Base-by-base conservation (phyloP, 2,329 filamentous ascomycete species). In the Colletotrichum tropicale region DNA sequence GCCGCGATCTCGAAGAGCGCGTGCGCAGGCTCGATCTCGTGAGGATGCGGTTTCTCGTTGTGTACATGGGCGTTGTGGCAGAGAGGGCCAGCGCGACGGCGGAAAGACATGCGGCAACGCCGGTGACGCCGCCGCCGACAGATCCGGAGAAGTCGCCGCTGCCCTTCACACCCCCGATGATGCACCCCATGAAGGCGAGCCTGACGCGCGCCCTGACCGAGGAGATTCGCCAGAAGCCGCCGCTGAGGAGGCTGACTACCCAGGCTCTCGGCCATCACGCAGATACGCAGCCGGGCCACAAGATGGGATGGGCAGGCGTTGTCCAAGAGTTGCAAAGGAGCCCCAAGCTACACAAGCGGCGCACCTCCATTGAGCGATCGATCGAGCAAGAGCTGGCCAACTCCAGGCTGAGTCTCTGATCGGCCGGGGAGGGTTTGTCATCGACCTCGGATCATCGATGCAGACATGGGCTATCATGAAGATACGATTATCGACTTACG, bases 11-110 rank as follows among this genome's bases (percentile, higher is more conserved):
- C 66, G 89, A 92, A 81, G 90, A 91, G 78, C 88, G 89, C 67
- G 85, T 93, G 70, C 87, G 89, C 71, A 86, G 91, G 62, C 84
- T 93, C 55, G 92, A 93, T 78, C 83, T 93, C 79, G 81, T 93
- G 80, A 88, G 91, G 81, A 92, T 92, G 90, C 89, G 91, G 76
- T 93, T 93, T 80, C 83, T 93, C 36, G 90, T 93, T 43, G 87
- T 92, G 48, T 92, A 92, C 82, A 90, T 93, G 89, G 89, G 91
- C 77, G 88, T 92, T 76, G 86, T 93, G 69, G 85, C 88, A 15
- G 82, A 85, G 13, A 82, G 81, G 60, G 81, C 82, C 18, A 79
- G 55, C 48, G 81, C 84, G 43, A 83, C 83, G 67, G 79, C 80
- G 12, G 75, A 77, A 18, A 65, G 52, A 30, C 48, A 60, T 15